A percentile compares a stretch with the other conserved stretches of the same genome.
Conservation (phyloP, 1,284 basidiomycete genomes). For the Pholiota adiposa region DNA sequence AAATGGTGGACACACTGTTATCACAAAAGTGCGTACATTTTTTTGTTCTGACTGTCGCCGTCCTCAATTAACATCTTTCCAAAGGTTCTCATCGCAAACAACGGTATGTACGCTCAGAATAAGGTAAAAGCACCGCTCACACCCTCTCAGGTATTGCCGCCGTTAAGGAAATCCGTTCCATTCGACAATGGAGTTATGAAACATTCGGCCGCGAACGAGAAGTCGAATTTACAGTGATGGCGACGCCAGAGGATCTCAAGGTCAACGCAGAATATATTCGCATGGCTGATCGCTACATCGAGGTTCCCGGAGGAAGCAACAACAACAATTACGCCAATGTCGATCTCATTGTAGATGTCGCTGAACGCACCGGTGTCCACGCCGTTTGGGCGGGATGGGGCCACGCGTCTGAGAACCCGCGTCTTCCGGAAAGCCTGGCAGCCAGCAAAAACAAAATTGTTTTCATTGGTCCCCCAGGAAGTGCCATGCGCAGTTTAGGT, state of each 20-base stretch:
- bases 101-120: slow-evolving; percentile 59
- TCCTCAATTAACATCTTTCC: slow-evolving; percentile 3
- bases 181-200: slow-evolving; percentile 99
- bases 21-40: slow-evolving; percentile 81
- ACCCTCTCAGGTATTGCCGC: slow-evolving; percentile 85
- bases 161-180: slow-evolving; percentile 98
- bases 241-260: slow-evolving; percentile 97
- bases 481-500: slow-evolving; percentile 98
- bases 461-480: slow-evolving; percentile 99
- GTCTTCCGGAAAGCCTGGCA: slow-evolving; percentile 93
- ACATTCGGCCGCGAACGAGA: slow-evolving; percentile 96
- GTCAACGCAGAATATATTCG: slow-evolving; percentile 99
- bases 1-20: slow-evolving; percentile 96
- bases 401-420: slow-evolving; percentile 98
- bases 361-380: slow-evolving; percentile 96
- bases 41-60: not conserved
- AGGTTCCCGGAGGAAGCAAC: slow-evolving; percentile 97
- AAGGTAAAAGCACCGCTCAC: slow-evolving; percentile 7
- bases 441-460: slow-evolving; percentile 96
- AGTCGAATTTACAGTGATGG: slow-evolving; percentile 99
- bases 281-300: slow-evolving; percentile 99
- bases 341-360: slow-evolving; percentile 98
- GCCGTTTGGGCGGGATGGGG: slow-evolving; percentile 99
- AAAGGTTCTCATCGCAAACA: slow-evolving; percentile 97
- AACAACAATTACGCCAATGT: slow-evolving; percentile 99